Conservation (phyloP, 768 basidiomycete genomes). For the Mycena belliarum region DNA sequence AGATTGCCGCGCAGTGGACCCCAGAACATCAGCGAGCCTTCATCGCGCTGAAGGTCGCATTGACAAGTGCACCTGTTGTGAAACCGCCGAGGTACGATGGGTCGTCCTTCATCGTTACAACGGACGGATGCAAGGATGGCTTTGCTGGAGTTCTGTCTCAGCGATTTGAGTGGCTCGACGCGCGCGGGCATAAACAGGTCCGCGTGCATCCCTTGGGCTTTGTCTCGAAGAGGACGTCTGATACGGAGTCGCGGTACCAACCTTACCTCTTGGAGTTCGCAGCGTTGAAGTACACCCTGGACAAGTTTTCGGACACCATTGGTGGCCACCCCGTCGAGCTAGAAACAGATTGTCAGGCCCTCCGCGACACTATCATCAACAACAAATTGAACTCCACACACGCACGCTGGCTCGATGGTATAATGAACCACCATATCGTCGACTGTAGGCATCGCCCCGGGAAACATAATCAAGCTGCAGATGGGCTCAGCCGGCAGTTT, state of each 20-base stretch:
- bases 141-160: slow-evolving; percentile 31
- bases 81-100: slow-evolving; percentile 26
- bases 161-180: slow-evolving; percentile 8
- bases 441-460: slow-evolving; percentile 25
- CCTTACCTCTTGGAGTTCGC: slow-evolving; percentile 37
- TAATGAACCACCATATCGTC: slow-evolving; percentile 22
- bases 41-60: slow-evolving; percentile 23
- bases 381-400: slow-evolving; percentile 28
- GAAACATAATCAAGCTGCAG: slow-evolving; percentile 23
- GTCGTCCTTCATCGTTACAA: slow-evolving; percentile 30
- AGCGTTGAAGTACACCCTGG: slow-evolving; percentile 16
- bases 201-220: slow-evolving; percentile 29
- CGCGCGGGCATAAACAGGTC: slow-evolving; percentile 18
- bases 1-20: slow-evolving; percentile 16
- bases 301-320: slow-evolving; percentile 23
- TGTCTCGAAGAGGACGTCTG: slow-evolving; percentile 30
- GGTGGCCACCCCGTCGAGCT: slow-evolving; percentile 27
- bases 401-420: slow-evolving; percentile 26
- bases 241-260: slow-evolving; percentile 28
- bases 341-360: slow-evolving; percentile 16
- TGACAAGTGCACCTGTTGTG: slow-evolving; percentile 26
- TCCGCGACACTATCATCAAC: slow-evolving; percentile 27
- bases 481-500: slow-evolving; percentile 26
- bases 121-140: slow-evolving; percentile 32
- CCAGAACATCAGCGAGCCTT: slow-evolving; percentile 27